Base-by-base conservation (phyloP, 345 rosid genomes). In the Aquilaria yunnanensis region DNA sequence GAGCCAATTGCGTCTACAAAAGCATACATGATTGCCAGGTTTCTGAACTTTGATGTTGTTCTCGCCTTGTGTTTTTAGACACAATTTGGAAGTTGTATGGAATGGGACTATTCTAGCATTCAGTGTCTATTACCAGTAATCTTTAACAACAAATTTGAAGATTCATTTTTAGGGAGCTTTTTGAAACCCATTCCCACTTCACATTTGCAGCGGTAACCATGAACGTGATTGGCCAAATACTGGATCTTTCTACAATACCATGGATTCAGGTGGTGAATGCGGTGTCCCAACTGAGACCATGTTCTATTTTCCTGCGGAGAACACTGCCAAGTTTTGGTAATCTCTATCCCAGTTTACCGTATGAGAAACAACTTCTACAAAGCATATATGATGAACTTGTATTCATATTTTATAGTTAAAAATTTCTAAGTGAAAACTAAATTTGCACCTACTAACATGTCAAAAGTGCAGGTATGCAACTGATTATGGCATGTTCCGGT, bases 21-120 rank as follows among this genome's bases (percentile, higher is more conserved):
- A 47, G 83, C 92, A 2, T 88, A 83, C 74, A 88, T 88, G 96
- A 51, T 85, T 59, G 92, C 79, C n/a, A 88, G 96, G 96, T 88
- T 45, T n/a, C 51, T 57, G 4, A 29, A 5, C 60, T 52, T 53
- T 12, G 57, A 55, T 29, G n/a, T 48, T 45, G 61, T 11, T 31
- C 54, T 57, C n/a, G 47, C 12, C 51, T 46, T 51, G 37, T 49
- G 14, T 32, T 53, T 55, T 4, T 9, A 1, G 32, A 34, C 9
- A 51, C 34, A 46, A 47, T 47, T 23, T 23, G 23, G 23, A 23
- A 23, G 23, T 23, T 23, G 23, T 23, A 23, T 23, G 1, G 23
- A 23, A 23, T 23, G 23, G 23, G 23, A 23, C 23, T 23, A 23
- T 23, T 23, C 23, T 23, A 23, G 23, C 23, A 3, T 3, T 37